Base-by-base conservation (phyloP, 345 rosid genomes). In the Salix suchowensis region DNA sequence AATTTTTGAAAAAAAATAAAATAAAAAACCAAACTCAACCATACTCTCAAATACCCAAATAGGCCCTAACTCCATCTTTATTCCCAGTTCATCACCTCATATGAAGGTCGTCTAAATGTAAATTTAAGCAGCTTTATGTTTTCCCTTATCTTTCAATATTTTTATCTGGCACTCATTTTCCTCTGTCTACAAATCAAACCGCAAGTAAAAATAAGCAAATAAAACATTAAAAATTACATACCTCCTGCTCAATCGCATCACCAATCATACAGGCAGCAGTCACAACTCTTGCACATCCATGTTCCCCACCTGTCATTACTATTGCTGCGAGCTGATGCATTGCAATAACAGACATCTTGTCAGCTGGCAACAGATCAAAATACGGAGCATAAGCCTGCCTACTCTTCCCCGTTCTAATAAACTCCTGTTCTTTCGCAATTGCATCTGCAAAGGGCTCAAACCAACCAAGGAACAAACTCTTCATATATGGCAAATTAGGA, bases 181-280 rank as follows among this genome's bases (percentile, higher is more conserved):
- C 26, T 70, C 50, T 70, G 14, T 58, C 62, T 8, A n/a, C 11
- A 58, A 58, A 58, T 58, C 62, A n/a, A 58, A 54, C 28, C 11
- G 40, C n/a, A 74, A 34, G 70, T 36, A 30, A 80, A 26, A 42
- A 46, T n/a, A 80, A 81, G 70, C 44, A 54, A 50, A 76, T 68
- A 36, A 36, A 60, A 75, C 65, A 76, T 28, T 79, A 4, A 48
- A 74, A 70, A 26, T 73, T 65, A 72, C 83, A 19, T 77, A 94
- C 99, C 97, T 96, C 99, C 83, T 94, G 99, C 76, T 96, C 99
- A 85, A 96, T 85, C 60, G 97, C 97, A 73, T 92, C 97, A 13
- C 98, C 99, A 44, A 96, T 85, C 2, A 74, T 26, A 74, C 89
- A 88, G 50, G 96, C 94, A 72, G 98, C 98, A 71, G 83, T 86